These are phyloP conservation scores for Fusarium sp. DNA, from an alignment of 2,329 filamentous ascomycete species.

Conservation along the genomic window DNA sequence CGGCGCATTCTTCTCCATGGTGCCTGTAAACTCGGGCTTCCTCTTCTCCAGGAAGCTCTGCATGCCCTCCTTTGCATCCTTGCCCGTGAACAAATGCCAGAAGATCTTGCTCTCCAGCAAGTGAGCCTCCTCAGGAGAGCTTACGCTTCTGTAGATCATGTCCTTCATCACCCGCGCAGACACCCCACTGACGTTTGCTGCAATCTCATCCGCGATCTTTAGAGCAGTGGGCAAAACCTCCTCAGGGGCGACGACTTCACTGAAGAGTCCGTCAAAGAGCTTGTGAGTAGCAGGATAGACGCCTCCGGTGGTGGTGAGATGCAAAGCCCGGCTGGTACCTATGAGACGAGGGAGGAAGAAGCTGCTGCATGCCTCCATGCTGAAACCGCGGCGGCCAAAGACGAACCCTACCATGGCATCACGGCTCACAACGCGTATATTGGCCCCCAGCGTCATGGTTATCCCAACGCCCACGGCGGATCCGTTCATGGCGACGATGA, in stretches of 20 bases:
- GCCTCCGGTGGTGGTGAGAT: conserved; percentile 77
- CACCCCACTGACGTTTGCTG: conserved; percentile 75
- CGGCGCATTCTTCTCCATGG: conserved; percentile 73
- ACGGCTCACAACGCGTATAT: conserved; percentile 67
- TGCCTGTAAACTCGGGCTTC: conserved; percentile 72
- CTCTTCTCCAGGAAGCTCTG: conserved; percentile 80
- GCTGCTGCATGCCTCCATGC: conserved; percentile 80
- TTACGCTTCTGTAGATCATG: conserved; percentile 75
- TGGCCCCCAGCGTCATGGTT: conserved; percentile 73
- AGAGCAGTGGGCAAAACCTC: conserved; percentile 77
- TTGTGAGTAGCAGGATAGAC: conserved; percentile 69
- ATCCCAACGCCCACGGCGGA: conserved; percentile 73
- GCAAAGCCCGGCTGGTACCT: conserved; percentile 74
- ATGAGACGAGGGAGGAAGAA: conserved; percentile 82
- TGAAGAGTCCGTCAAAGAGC: conserved; percentile 75
- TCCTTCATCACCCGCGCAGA: conserved; percentile 79
- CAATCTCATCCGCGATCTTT: conserved; percentile 77
- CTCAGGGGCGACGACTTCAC: conserved; percentile 73
- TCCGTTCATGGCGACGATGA: conserved; percentile 73
- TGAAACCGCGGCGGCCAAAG: conserved; percentile 78
- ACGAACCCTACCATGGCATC: conserved; percentile 81
- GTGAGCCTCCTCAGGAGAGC: conserved; percentile 78
- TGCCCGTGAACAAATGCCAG: conserved; percentile 70
- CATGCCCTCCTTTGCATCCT: conserved; percentile 78
- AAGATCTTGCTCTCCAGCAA: conserved; percentile 78